These are phyloP conservation scores for Rhodotorula mucilaginosa DNA, from an alignment of 1,284 basidiomycete species.

Conservation along the genomic window DNA sequence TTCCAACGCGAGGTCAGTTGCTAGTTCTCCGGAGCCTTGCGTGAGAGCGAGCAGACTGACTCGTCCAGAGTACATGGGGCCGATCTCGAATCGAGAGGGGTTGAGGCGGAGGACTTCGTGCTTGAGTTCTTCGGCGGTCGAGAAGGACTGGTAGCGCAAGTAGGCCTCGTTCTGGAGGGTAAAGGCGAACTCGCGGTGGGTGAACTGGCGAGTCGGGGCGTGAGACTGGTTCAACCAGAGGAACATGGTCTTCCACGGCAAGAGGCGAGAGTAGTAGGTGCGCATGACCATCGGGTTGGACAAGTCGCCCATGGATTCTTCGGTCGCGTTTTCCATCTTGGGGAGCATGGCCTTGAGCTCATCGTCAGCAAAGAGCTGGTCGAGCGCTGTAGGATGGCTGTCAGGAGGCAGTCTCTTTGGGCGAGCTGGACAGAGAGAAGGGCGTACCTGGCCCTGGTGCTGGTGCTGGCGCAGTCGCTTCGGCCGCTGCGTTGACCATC, in stretches of 20 bases:
- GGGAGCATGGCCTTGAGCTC: constrained; percentile 12
- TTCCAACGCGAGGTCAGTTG: background rate
- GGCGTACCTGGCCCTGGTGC: constrained; percentile 18
- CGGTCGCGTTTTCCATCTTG: constrained; percentile 20
- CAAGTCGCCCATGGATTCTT: constrained; percentile 47
- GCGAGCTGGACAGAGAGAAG: background rate
- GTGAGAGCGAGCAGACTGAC: constrained; percentile 51
- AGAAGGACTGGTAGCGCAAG: constrained; percentile 91
- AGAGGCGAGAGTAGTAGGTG: constrained; percentile 84
- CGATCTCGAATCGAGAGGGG: constrained; percentile 93
- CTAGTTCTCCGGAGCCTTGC: background rate
- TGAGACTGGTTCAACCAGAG: constrained; percentile 93
- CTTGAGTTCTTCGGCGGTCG: constrained; percentile 81
- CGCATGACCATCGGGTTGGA: constrained; percentile 68
- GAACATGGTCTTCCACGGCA: constrained; percentile 91
- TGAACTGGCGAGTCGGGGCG: constrained; percentile 65
- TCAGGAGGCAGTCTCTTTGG: background rate
- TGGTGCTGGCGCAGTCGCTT: background rate
- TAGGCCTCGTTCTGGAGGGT: constrained; percentile 89
- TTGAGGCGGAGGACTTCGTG: constrained; percentile 78
- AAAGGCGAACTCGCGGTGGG: constrained; percentile 95
- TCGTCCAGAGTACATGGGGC: constrained; percentile 84
- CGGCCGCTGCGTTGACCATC: constrained; percentile 14
- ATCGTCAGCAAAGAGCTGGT: constrained; percentile 34
- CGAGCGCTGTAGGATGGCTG: constrained; percentile 24